A percentile compares a stretch with the other conserved stretches of the same genome.
These are phyloP conservation scores for Dittrichia graveolens DNA, from an alignment of 129 eudicot species.

Conservation along the genomic window DNA sequence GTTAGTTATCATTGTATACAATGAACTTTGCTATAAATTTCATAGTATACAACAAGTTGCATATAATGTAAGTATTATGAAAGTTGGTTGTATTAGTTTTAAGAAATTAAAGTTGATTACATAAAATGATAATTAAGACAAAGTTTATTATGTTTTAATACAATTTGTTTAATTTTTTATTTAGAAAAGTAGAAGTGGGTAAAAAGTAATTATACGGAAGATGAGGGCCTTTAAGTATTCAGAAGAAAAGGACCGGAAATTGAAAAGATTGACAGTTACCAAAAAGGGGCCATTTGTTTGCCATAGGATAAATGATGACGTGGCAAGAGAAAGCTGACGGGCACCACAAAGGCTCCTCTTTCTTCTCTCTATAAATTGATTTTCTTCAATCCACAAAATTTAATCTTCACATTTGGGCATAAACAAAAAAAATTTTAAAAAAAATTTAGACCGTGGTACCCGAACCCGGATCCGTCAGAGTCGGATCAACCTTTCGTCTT, in stretches of 20 bases:
- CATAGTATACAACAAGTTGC: too few species aligned
- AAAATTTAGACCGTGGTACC: background rate
- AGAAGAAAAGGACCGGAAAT: background rate
- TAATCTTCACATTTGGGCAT: conserved; percentile 11
- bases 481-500: conserved; percentile 13
- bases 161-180: background rate
- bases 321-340: conserved; percentile 26
- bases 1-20: too few species aligned
- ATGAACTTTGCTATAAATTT: too few species aligned
- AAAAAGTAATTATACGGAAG: conserved; percentile 1
- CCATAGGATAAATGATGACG: conserved; percentile 23
- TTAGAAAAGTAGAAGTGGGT: background rate
- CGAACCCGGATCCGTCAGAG: conserved; percentile 3
- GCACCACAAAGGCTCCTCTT: conserved; percentile 7
- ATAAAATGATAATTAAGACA: too few species aligned
- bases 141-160: too few species aligned
- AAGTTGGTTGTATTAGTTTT: too few species aligned
- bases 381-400: conserved; percentile 12
- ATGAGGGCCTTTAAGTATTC: conserved; percentile 14
- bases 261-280: conserved; percentile 1
- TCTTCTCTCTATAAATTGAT: background rate
- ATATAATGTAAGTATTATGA: too few species aligned
- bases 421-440: background rate
- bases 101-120: too few species aligned
- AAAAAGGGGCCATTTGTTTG: conserved; percentile 12